Base-by-base conservation (phyloP, 306 rosid genomes). In the Spatholobus suberectus region DNA sequence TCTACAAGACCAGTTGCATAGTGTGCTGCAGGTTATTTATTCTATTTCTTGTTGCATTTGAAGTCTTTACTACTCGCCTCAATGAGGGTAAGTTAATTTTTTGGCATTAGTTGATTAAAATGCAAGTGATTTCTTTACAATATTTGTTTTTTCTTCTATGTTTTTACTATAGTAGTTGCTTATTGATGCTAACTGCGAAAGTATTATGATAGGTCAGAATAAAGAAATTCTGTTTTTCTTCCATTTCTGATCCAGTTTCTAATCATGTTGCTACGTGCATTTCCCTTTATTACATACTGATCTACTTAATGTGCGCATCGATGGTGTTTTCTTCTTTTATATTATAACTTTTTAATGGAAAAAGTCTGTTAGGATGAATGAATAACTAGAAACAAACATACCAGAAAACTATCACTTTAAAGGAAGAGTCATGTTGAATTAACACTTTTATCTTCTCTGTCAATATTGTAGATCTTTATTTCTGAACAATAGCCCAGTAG, bases 1-100 rank as follows among this genome's bases (percentile, higher is more conserved):
- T 54, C 47, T 23, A 68, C 15, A 67, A 23, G 15, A 78, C 10
- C 21, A 10, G 70, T 71, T 58, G 40, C 23, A 80, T 44, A 5
- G 65, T 3, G 5, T 80, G 63, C 65, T 43, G 27, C 24, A 3
- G 71, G 65, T 80, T 80, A 15, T 43, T 58, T 71, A 44, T 41
- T 44, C 35, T 46, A 34, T 63, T 77, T 77, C 15, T 44, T 27
- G 62, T 63, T 78, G 75, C 75, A 49, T 78, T 21, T 55, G 26
- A 29, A 77, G 72, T 46, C 62, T 32, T 68, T 78, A 49, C 73
- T n/a, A 62, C 46, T 13, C 61, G 62, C 20, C 21, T 75, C 20
- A 49, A 29, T 55, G 17, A 51, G 78, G 54, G 69, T 55, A 26
- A 55, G 69, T 75, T 57, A 38, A 21, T 58, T 59, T 57, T 77